phyloP scores from a whole-genome alignment of 2,329 filamentous ascomycete genomes.

The Diplodia intermedia region DNA sequence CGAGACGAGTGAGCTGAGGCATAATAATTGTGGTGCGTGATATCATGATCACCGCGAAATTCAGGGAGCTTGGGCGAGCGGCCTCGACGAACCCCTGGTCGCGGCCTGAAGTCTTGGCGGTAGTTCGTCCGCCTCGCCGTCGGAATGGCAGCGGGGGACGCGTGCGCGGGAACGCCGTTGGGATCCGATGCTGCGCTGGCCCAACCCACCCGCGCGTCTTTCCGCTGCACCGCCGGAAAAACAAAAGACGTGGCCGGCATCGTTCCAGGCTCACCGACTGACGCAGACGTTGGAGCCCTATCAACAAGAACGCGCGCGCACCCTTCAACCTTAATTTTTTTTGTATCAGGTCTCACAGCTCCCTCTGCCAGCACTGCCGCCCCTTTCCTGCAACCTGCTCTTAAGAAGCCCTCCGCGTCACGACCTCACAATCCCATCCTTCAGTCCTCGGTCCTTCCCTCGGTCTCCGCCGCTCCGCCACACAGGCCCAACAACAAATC shows the following conservation, averaged over 20 bases:
- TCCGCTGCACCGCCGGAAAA: neutral
- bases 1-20: neutral
- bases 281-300: constrained; percentile 24
- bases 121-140: constrained; percentile 15
- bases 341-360: constrained; percentile 17
- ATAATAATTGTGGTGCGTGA: constrained; percentile 19
- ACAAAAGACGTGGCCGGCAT: neutral
- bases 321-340: constrained; percentile 3
- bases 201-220: neutral
- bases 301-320: constrained; percentile 7
- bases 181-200: neutral
- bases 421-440: constrained; percentile 5
- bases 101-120: constrained; percentile 22
- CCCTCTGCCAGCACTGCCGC: neutral
- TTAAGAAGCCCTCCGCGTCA: constrained; percentile 14
- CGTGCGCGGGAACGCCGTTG: constrained; percentile 19
- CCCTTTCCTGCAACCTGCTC: constrained; percentile 4
- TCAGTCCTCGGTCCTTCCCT: neutral
- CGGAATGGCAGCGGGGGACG: constrained; percentile 7
- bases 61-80: constrained; percentile 5
- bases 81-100: neutral
- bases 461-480: constrained; percentile 13
- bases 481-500: constrained; percentile 15
- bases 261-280: constrained; percentile 18
- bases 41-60: constrained; percentile 20